Evolutionary conservation across 2,329 filamentous ascomycete species (phyloP).

Genomic region (Emergomyces pasteurianus): DNA sequence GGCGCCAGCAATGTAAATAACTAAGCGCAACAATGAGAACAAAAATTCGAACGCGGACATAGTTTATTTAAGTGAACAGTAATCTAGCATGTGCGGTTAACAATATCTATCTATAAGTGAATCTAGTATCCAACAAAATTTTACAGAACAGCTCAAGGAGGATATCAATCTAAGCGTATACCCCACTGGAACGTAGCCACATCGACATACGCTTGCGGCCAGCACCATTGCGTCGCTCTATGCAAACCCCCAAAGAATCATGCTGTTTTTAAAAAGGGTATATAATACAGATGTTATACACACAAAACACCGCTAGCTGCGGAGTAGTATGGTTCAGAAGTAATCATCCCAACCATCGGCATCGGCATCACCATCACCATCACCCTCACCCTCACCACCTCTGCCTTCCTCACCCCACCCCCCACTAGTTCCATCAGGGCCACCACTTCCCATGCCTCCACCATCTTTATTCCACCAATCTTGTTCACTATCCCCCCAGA

Average conservation of each 20-base stretch:
- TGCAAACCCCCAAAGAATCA: background rate
- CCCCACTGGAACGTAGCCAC: too few relatives aligned
- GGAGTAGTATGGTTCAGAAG: background rate
- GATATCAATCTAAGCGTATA: background rate
- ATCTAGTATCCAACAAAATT: background rate
- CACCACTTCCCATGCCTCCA: slow-evolving; percentile 14
- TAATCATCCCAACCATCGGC: slow-evolving; percentile 3
- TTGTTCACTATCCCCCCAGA: slow-evolving; percentile 21
- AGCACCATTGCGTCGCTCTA: background rate
- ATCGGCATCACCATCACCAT: slow-evolving; percentile 12
- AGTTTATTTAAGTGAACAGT: background rate
- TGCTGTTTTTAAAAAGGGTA: background rate
- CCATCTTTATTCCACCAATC: slow-evolving; percentile 16
- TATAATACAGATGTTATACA: background rate
- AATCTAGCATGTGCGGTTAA: background rate
- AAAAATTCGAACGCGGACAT: background rate
- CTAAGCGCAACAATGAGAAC: background rate
- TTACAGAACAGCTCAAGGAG: background rate
- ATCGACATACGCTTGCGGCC: background rate
- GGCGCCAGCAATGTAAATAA: too few relatives aligned
- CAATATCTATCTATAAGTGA: background rate
- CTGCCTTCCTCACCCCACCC: slow-evolving; percentile 20
- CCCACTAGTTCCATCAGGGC: slow-evolving; percentile 14
- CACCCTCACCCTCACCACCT: slow-evolving; percentile 15
- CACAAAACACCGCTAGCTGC: background rate